Evolutionary conservation across 2,329 filamentous ascomycete genomes (phyloP).

Genomic region (Penicillium sp.): DNA sequence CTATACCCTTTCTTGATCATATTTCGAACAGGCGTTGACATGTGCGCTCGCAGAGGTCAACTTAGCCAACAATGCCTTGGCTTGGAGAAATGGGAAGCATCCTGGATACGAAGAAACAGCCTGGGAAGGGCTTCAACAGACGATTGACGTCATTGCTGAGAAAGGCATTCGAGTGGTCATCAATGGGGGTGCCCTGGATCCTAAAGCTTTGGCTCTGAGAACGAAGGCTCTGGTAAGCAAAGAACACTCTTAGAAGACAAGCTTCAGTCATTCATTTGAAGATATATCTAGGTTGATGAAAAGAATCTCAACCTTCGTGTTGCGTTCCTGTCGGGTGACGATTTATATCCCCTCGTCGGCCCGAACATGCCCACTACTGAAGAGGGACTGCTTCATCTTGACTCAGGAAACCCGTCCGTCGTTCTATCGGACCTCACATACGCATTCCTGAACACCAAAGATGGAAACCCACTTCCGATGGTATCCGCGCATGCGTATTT

Average conservation of each 20-base stretch:
- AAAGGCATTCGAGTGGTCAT: slow-evolving; percentile 57
- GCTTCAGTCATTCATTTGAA: background rate
- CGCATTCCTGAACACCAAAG: slow-evolving; percentile 36
- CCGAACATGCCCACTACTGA: slow-evolving; percentile 33
- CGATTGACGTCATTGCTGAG: slow-evolving; percentile 47
- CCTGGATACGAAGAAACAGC: slow-evolving; percentile 49
- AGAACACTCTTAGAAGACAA: background rate
- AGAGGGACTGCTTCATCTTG: slow-evolving; percentile 42
- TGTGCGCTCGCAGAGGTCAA: slow-evolving; percentile 41
- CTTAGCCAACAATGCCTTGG: slow-evolving; percentile 48
- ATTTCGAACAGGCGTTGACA: background rate
- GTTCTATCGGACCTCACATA: slow-evolving; percentile 37
- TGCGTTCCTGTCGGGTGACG: slow-evolving; percentile 49
- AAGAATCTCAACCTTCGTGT: slow-evolving; percentile 42
- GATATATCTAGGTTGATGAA: slow-evolving; percentile 28
- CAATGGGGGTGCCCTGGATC: slow-evolving; percentile 60
- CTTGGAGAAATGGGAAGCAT: slow-evolving; percentile 42
- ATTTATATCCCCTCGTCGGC: slow-evolving; percentile 40
- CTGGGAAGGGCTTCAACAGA: slow-evolving; percentile 51
- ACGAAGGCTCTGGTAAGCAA: slow-evolving; percentile 40
- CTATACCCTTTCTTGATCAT: background rate
- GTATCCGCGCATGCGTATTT: slow-evolving; percentile 34
- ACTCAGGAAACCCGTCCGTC: slow-evolving; percentile 41
- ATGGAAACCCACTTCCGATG: slow-evolving; percentile 45
- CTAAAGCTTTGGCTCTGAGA: slow-evolving; percentile 52